These are phyloP conservation scores for Amyloporia xantha DNA, from an alignment of 768 basidiomycete genomes.

Conservation along the genomic window DNA sequence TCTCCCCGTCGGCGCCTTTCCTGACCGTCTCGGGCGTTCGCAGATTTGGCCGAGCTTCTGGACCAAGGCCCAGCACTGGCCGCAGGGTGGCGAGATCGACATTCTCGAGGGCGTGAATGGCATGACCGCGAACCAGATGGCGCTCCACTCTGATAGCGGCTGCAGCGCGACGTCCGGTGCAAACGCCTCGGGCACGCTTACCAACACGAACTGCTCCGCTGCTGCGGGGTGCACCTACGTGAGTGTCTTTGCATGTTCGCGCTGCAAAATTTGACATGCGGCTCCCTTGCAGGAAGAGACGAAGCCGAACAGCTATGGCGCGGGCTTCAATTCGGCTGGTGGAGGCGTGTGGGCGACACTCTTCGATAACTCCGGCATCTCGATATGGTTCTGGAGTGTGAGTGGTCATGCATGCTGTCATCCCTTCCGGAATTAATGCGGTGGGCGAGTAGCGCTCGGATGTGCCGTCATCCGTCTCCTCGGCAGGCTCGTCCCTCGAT, in stretches of 20 bases:
- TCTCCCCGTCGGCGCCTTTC: too few relatives aligned
- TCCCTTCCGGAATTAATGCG: not conserved
- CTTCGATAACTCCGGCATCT: conserved; percentile 50
- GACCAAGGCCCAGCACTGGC: conserved; percentile 31
- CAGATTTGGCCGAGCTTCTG: conserved; percentile 25
- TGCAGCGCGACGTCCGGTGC: conserved; percentile 27
- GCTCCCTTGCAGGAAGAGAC: conserved; percentile 21
- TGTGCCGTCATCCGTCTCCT: conserved; percentile 31
- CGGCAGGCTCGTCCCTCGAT: conserved; percentile 29
- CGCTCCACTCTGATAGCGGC: conserved; percentile 40
- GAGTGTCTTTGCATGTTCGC: too few relatives aligned
- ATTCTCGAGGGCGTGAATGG: conserved; percentile 49
- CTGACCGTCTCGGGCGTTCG: not conserved
- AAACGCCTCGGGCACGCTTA: conserved; percentile 26
- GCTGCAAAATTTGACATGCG: too few relatives aligned
- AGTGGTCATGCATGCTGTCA: conserved; percentile 5
- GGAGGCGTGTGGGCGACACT: conserved; percentile 66
- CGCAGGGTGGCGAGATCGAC: conserved; percentile 32
- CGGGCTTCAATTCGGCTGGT: conserved; percentile 36
- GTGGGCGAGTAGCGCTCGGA: conserved; percentile 25
- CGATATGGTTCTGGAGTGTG: conserved; percentile 47
- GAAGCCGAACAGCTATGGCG: conserved; percentile 32
- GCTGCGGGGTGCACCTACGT: conserved; percentile 14
- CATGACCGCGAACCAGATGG: conserved; percentile 45
- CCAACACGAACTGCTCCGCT: conserved; percentile 24